Evolutionary conservation across 345 rosid species (phyloP).

Genomic region (Eucalyptus paniculata): DNA sequence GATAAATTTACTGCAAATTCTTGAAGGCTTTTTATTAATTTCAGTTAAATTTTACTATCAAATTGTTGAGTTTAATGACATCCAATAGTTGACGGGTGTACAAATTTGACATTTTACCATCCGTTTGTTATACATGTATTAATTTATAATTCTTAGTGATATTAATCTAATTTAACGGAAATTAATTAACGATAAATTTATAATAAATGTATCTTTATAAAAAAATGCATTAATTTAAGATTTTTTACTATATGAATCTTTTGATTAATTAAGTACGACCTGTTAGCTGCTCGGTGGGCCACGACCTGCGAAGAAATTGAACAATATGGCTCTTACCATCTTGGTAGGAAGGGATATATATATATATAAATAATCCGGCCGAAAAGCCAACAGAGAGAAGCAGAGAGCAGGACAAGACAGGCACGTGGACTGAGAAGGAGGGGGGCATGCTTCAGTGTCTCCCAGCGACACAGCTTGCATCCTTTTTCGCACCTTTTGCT

Average conservation of each 20-base stretch:
- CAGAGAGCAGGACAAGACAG: background rate
- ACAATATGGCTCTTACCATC: background rate
- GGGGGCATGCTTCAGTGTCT: background rate
- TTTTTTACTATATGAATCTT: background rate
- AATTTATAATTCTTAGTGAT: no score
- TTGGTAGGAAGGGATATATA: no score
- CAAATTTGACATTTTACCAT: fast-evolving
- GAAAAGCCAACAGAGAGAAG: background rate
- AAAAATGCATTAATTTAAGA: background rate
- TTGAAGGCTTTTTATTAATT: no score
- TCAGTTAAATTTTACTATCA: fast-evolving
- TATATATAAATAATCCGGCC: background rate
- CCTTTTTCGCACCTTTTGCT: background rate
- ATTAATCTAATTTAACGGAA: fast-evolving
- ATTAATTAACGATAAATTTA: no score
- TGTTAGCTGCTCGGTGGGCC: background rate
- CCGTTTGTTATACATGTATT: no score
- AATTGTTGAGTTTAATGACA: no score
- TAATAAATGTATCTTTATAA: no score
- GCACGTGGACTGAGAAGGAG: background rate
- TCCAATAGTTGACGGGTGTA: fast-evolving
- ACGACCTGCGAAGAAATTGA: background rate
- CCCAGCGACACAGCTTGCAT: background rate
- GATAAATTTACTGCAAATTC: no score
- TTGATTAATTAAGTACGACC: background rate